Evolutionary conservation across 202 grass and related monocot species (phyloP).

Genomic region (Musa balbisiana): DNA sequence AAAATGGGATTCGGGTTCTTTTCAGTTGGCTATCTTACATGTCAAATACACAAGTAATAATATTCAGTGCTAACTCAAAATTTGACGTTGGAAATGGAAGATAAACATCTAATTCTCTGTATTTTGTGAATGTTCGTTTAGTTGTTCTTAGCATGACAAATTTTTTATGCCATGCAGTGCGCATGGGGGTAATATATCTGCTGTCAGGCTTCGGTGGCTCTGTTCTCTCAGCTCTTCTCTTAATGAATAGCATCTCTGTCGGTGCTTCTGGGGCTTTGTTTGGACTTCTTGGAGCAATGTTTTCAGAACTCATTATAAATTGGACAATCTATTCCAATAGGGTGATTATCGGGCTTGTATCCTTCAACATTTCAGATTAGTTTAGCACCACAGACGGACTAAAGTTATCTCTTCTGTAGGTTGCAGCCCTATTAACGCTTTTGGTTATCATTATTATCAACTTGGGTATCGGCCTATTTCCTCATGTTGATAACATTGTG

Average conservation of each 20-base stretch:
- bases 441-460: constrained; percentile 7
- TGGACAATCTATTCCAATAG: constrained; percentile 20
- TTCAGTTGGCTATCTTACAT: too few relatives aligned
- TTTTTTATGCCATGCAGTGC: background rate
- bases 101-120: too few relatives aligned
- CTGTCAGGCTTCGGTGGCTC: constrained; percentile 4
- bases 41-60: too few relatives aligned
- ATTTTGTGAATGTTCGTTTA: too few relatives aligned
- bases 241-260: constrained; percentile 7
- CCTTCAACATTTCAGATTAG: background rate
- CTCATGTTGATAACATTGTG: constrained; percentile 7
- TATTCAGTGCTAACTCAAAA: too few relatives aligned
- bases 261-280: constrained; percentile 17
- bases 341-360: background rate
- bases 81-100: too few relatives aligned
- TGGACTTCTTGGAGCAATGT: constrained; percentile 18
- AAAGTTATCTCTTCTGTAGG: background rate
- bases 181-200: background rate
- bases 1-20: too few relatives aligned
- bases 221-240: background rate
- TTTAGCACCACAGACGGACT: background rate
- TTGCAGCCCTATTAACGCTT: constrained; percentile 3
- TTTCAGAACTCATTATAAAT: constrained; percentile 6
- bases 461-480: constrained; percentile 8
- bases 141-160: background rate